phyloP scores from a whole-genome alignment of 2,329 filamentous ascomycete species.

The Tolypocladium endophyticum region DNA sequence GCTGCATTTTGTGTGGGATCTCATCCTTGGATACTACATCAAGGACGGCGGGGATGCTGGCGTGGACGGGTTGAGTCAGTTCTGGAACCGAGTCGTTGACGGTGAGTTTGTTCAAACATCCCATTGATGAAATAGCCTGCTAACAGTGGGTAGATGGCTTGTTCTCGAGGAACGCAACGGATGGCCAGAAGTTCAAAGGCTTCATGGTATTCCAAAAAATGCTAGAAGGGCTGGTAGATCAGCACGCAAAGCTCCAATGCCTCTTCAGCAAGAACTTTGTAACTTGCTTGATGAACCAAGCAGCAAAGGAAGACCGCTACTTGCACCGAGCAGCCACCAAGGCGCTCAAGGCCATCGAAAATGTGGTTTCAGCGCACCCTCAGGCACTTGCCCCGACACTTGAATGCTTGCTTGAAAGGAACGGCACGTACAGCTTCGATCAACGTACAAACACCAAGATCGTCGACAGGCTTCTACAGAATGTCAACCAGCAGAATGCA shows the following conservation, averaged over 20 bases:
- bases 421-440: conserved; percentile 73
- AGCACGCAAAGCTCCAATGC: conserved; percentile 32
- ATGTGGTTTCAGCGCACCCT: conserved; percentile 50
- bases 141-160: conserved; percentile 53
- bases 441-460: conserved; percentile 78
- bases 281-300: conserved; percentile 72
- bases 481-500: conserved; percentile 45
- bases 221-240: conserved; percentile 43
- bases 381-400: conserved; percentile 50
- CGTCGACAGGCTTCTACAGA: conserved; percentile 60
- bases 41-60: conserved; percentile 21
- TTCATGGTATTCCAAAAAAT: conserved; percentile 79
- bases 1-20: conserved; percentile 79
- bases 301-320: conserved; percentile 65
- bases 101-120: conserved; percentile 40
- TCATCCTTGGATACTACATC: conserved; percentile 53
- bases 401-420: conserved; percentile 55
- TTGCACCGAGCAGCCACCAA: conserved; percentile 71
- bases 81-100: conserved; percentile 82
- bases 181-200: conserved; percentile 85
- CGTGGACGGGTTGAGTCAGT: conserved; percentile 52
- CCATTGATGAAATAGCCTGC: not conserved
- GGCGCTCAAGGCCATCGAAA: conserved; percentile 61
- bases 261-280: conserved; percentile 81
- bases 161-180: conserved; percentile 71